Conservation (phyloP, 805 yeast species). For the Candida nonsorbophila region DNA sequence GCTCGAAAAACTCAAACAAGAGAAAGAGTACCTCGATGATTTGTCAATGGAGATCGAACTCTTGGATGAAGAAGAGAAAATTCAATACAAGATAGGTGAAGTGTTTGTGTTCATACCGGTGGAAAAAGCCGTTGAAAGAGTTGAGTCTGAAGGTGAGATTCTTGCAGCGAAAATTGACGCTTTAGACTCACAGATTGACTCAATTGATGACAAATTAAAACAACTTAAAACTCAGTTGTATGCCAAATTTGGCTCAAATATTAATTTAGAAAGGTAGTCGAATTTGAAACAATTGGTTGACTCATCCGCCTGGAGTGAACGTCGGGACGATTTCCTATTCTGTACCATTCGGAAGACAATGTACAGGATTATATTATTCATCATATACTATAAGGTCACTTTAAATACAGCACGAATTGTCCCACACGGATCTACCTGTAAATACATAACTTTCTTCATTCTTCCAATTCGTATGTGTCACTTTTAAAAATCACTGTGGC, state of each 20-base stretch:
- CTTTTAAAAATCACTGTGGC: too few relatives aligned
- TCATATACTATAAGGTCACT: too few relatives aligned
- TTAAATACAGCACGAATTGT: too few relatives aligned
- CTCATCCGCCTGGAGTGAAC: too few relatives aligned
- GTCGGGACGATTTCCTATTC: too few relatives aligned
- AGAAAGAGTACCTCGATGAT: constrained; percentile 86
- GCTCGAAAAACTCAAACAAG: constrained; percentile 48
- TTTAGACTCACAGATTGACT: constrained; percentile 43
- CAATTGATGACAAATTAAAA: constrained; percentile 48
- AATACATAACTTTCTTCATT: too few relatives aligned
- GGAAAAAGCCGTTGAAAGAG: constrained; percentile 56
- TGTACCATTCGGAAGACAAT: too few relatives aligned
- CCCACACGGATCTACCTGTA: too few relatives aligned
- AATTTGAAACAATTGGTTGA: too few relatives aligned
- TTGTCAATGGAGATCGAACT: constrained; percentile 80
- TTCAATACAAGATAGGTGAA: constrained; percentile 80
- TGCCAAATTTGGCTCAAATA: constrained; percentile 83
- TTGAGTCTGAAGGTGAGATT: constrained; percentile 57
- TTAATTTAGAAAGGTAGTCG: constrained; percentile 76
- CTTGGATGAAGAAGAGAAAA: constrained; percentile 64
- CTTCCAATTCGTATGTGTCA: too few relatives aligned
- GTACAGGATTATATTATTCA: too few relatives aligned
- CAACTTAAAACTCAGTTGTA: constrained; percentile 70
- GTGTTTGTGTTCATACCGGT: constrained; percentile 68
- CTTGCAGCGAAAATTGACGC: constrained; percentile 46